phyloP scores from a whole-genome alignment of 2,329 filamentous ascomycete species.

The Phialemoniopsis sp. region DNA sequence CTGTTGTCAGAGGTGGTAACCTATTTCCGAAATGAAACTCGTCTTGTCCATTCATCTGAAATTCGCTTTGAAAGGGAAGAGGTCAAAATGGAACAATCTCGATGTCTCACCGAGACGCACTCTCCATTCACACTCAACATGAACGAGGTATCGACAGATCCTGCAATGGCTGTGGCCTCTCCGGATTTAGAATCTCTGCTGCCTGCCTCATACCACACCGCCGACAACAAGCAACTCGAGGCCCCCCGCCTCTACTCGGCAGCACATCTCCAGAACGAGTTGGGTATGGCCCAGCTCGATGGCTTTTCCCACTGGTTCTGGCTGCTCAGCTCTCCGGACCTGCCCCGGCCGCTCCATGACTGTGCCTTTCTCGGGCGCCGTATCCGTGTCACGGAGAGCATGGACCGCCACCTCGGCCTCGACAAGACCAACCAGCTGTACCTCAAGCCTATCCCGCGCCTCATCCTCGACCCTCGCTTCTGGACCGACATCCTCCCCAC shows the following conservation, averaged over 20 bases:
- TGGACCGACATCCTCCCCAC: conserved; percentile 16
- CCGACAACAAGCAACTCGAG: conserved; percentile 2
- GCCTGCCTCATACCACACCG: conserved; percentile 10
- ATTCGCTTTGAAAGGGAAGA: no score
- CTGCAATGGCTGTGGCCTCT: no score
- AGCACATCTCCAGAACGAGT: conserved; percentile 9
- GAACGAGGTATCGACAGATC: no score
- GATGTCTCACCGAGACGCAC: no score
- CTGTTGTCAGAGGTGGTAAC: no score
- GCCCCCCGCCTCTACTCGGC: conserved; percentile 6
- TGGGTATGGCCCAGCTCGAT: conserved; percentile 13
- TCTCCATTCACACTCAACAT: no score
- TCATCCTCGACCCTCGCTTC: conserved; percentile 23
- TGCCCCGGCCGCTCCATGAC: conserved; percentile 17
- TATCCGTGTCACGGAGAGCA: conserved; percentile 19
- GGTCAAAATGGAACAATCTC: no score
- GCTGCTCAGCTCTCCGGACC: conserved; percentile 11
- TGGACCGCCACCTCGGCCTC: conserved; percentile 25
- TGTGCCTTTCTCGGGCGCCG: conserved; percentile 10
- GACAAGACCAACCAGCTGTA: conserved; percentile 18
- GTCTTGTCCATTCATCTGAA: no score
- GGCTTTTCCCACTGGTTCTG: conserved; percentile 12
- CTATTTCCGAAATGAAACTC: no score
- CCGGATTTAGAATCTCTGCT: conserved; percentile 7
- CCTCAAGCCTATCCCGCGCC: conserved; percentile 27